Conservation (phyloP, 2,329 filamentous ascomycete species). For the Epichloe bromicola region DNA sequence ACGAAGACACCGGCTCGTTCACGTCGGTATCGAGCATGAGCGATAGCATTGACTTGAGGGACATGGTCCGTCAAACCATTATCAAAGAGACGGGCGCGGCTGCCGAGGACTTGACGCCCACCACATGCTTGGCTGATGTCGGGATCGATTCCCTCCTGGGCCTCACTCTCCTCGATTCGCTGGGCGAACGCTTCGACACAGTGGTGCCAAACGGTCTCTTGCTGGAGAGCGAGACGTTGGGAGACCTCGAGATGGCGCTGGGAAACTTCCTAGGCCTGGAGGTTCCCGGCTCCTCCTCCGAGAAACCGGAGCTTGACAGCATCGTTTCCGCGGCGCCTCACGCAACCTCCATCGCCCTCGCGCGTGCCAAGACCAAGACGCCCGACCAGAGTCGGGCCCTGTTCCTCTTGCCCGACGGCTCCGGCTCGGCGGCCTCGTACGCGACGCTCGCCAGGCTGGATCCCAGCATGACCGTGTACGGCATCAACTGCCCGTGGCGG, state of each 20-base stretch:
- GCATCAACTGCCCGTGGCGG: conserved; percentile 14
- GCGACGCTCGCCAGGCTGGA: conserved; percentile 3
- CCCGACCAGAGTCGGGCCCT: conserved; percentile 1
- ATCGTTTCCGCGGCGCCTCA: not conserved
- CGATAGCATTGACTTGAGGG: too few species aligned
- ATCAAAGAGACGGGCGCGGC: conserved; percentile 24
- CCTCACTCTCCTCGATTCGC: conserved; percentile 4
- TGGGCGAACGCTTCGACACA: too few species aligned
- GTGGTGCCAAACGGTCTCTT: too few species aligned
- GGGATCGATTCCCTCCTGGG: conserved; percentile 6
- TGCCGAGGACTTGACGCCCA: not conserved
- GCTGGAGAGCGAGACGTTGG: too few species aligned
- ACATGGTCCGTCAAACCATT: conserved; percentile 9
- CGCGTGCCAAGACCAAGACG: not conserved
- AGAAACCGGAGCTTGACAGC: too few species aligned
- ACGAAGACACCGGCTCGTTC: too few species aligned
- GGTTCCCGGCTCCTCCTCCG: too few species aligned
- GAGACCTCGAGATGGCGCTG: too few species aligned
- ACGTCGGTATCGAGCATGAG: too few species aligned
- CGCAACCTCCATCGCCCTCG: not conserved
- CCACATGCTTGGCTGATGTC: not conserved
- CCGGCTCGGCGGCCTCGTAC: conserved; percentile 17
- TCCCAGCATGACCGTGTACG: not conserved
- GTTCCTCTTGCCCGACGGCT: conserved; percentile 19
- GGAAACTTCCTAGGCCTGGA: too few species aligned